A percentile compares a stretch with the other conserved stretches of the same genome.
Conservation (phyloP, 2,329 filamentous ascomycete species). For the Reticulascus tulasneorum region DNA sequence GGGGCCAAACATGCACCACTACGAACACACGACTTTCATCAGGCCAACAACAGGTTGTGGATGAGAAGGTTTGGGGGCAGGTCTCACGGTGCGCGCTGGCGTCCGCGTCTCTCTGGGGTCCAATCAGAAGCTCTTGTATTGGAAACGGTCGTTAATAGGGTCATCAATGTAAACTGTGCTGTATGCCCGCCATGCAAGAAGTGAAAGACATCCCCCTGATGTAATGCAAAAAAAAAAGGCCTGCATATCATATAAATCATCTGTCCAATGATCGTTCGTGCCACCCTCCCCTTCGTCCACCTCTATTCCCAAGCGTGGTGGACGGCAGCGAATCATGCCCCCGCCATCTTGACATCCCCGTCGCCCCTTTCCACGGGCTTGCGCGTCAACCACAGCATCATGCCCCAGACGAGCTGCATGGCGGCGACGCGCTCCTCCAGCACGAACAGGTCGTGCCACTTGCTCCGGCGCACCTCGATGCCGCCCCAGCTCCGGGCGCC, state of each 20-base stretch:
- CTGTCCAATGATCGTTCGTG: background rate
- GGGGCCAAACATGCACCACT: too few species aligned
- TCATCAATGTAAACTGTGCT: constrained; percentile 1
- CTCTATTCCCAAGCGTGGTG: too few species aligned
- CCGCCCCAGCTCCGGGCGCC: constrained; percentile 43
- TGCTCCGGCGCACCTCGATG: constrained; percentile 53
- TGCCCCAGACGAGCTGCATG: constrained; percentile 53
- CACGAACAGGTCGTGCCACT: constrained; percentile 59
- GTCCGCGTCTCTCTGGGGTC: too few species aligned
- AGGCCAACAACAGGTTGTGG: too few species aligned
- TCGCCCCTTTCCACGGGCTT: constrained; percentile 22
- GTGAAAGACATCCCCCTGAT: background rate
- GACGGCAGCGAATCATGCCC: constrained; percentile 18
- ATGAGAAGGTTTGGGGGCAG: too few species aligned
- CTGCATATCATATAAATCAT: background rate
- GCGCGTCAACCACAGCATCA: constrained; percentile 60
- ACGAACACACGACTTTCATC: too few species aligned
- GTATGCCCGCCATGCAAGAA: background rate
- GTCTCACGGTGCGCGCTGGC: too few species aligned
- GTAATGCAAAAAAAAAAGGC: background rate
- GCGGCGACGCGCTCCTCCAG: constrained; percentile 51
- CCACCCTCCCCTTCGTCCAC: background rate
- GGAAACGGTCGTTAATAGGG: too few species aligned
- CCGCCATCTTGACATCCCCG: constrained; percentile 22
- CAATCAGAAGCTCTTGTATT: too few species aligned